These are phyloP conservation scores for Cordyceps cateniannulata DNA, from an alignment of 2,329 filamentous ascomycete genomes.

Conservation along the genomic window DNA sequence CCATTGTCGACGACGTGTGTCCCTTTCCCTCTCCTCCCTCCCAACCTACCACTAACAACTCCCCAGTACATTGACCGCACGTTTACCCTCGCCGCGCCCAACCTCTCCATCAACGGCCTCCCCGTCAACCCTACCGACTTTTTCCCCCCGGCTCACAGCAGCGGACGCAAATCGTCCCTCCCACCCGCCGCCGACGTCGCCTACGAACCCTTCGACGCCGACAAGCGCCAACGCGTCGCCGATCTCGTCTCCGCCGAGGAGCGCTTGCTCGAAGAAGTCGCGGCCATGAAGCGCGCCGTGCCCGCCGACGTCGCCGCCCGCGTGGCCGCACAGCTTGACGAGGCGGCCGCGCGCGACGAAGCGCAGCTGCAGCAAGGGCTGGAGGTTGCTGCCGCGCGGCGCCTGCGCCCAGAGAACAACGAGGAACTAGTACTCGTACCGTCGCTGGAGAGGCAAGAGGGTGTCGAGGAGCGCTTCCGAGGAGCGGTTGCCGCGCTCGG, in stretches of 20 bases:
- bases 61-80: conserved; percentile 56
- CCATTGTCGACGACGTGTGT: conserved; percentile 51
- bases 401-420: conserved; percentile 37
- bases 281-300: conserved; percentile 49
- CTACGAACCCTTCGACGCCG: conserved; percentile 55
- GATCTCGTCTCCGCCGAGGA: conserved; percentile 57
- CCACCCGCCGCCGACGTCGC: conserved; percentile 24
- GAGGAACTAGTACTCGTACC: conserved; percentile 29
- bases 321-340: conserved; percentile 34
- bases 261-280: conserved; percentile 57
- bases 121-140: conserved; percentile 34
- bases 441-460: conserved; percentile 37
- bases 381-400: conserved; percentile 27
- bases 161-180: conserved; percentile 18
- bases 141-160: conserved; percentile 22
- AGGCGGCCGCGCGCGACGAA: conserved; percentile 41
- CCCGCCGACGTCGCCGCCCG: conserved; percentile 38
- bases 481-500: conserved; percentile 45
- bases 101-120: conserved; percentile 58
- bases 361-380: conserved; percentile 31
- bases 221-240: conserved; percentile 52
- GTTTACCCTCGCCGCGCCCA: conserved; percentile 51
- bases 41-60: neutral
- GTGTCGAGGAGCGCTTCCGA: conserved; percentile 40
- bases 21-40: neutral